Evolutionary conservation across 2,329 filamentous ascomycete genomes (phyloP).

Genomic region (Paraphoma sp.): DNA sequence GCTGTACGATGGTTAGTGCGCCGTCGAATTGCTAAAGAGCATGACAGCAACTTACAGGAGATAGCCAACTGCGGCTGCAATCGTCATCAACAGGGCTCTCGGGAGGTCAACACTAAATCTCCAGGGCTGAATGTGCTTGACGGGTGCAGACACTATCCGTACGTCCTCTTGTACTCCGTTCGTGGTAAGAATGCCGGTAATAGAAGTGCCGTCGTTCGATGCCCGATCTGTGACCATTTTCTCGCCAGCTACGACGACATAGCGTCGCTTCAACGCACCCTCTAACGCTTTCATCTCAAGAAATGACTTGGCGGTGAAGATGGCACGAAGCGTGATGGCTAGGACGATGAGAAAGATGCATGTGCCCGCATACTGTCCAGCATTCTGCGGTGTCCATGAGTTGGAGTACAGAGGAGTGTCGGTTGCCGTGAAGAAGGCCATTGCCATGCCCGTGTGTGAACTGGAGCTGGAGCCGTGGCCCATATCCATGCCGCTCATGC

Average conservation of each 20-base stretch:
- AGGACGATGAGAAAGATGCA: slow-evolving; percentile 90
- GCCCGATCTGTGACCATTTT: slow-evolving; percentile 65
- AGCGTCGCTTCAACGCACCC: slow-evolving; percentile 74
- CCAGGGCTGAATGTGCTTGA: slow-evolving; percentile 70
- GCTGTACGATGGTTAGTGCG: slow-evolving; percentile 55
- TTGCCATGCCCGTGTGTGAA: slow-evolving; percentile 53
- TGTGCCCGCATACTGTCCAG: slow-evolving; percentile 81
- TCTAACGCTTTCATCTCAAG: slow-evolving; percentile 74
- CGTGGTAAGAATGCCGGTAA: slow-evolving; percentile 70
- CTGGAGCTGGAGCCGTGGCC: slow-evolving; percentile 9
- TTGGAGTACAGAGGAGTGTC: slow-evolving; percentile 70
- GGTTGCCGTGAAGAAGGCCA: slow-evolving; percentile 70
- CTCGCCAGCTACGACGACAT: slow-evolving; percentile 74
- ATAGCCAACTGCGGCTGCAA: slow-evolving; percentile 80
- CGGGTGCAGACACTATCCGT: slow-evolving; percentile 69
- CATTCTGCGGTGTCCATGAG: slow-evolving; percentile 74
- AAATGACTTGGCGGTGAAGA: slow-evolving; percentile 72
- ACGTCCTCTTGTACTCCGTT: slow-evolving; percentile 85
- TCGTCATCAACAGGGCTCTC: slow-evolving; percentile 72
- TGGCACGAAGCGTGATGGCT: slow-evolving; percentile 69
- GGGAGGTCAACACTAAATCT: slow-evolving; percentile 80
- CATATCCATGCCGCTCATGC: slow-evolving; percentile 27
- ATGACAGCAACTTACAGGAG: slow-evolving; percentile 71
- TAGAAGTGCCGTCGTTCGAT: slow-evolving; percentile 61
- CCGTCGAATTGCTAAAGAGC: background rate